These are phyloP conservation scores for Ceratocystis destructans DNA, from an alignment of 2,329 filamentous ascomycete species.

Conservation along the genomic window DNA sequence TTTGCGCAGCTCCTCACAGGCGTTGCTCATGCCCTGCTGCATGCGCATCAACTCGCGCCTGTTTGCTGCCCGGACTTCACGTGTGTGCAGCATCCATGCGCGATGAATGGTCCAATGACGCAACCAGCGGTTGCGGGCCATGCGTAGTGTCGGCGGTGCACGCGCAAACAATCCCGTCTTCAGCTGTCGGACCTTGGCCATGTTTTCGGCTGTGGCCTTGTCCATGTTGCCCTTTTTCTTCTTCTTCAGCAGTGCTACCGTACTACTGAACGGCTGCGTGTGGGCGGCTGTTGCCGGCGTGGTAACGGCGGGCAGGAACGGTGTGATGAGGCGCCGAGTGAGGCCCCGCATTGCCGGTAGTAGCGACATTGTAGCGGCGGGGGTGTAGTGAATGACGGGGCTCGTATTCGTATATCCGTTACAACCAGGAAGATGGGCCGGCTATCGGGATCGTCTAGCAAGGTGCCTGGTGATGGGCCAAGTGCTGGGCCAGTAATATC, in stretches of 20 bases:
- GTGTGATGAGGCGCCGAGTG: conserved; percentile 11
- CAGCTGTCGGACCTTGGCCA: conserved; percentile 30
- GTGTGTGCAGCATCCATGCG: conserved; percentile 72
- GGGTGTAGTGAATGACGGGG: neutral
- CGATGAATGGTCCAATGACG: conserved; percentile 99
- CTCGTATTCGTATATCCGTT: neutral
- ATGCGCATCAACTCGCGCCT: conserved; percentile 61
- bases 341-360: conserved; percentile 15
- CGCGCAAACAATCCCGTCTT: conserved; percentile 36
- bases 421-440: neutral
- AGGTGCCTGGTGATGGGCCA: neutral
- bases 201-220: conserved; percentile 22
- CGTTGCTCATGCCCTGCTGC: conserved; percentile 69
- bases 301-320: conserved; percentile 7
- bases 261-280: conserved; percentile 24
- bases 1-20: conserved; percentile 69
- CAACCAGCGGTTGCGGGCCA: conserved; percentile 73
- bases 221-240: conserved; percentile 23
- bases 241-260: conserved; percentile 24
- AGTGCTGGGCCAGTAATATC: neutral
- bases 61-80: conserved; percentile 49
- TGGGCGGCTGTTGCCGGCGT: neutral
- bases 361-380: conserved; percentile 11
- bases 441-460: neutral
- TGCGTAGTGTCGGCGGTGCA: conserved; percentile 60